Evolutionary conservation across 2,329 filamentous ascomycete genomes (phyloP), one percentile per base, ranked within the genome.

Genomic region (Ilyonectria destructans): DNA sequence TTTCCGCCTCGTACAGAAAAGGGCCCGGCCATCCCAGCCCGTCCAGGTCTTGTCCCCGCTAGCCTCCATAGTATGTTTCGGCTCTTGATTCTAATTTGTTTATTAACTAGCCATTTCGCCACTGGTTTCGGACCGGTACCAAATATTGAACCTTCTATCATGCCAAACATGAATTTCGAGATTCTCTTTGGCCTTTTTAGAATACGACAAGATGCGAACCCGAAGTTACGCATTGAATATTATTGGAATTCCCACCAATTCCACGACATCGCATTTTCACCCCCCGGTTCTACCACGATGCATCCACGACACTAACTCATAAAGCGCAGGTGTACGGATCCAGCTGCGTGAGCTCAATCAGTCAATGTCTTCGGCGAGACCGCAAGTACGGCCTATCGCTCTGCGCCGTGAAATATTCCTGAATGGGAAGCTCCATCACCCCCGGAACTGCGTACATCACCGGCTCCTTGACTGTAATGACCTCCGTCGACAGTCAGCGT

Each of bases 1-100:
- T 51, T 55, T 29, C 26, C 23, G n/a, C n/a, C 17, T 62, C 58
- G 58, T 40, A 46, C 29, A 29, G 21, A 46, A 40, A 23, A 45
- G 8, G 21, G 33, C 13, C 49, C 35, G n/a, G 23, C 10, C 31
- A 8, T 19, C 51, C 51, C 10, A 23, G 31, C 10, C 26, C 29
- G 37, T 40, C 46, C 37, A 26, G 49, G 49, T 26, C 19, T 54
- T 17, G n/a, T 46, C 23, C 3, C 58, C 58, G 26, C 35, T 26
- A 12, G 31, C n/a, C 31, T 17, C 31, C 2, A 23, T 23, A 23
- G 23, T 23, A 15, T 54, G 51, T 35, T 35, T 54, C 51, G 35
- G 15, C 40, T n/a, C 40, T 17, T n/a, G 40, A 4, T n/a, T 21
- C n/a, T 13, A 4, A 13, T 35, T 54, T 21, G 49, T 52, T 52